A percentile compares a stretch with the other conserved stretches of the same genome.
phyloP scores from a whole-genome alignment of 495 filamentous ascomycete species.

The Glarea lozoyensis region DNA sequence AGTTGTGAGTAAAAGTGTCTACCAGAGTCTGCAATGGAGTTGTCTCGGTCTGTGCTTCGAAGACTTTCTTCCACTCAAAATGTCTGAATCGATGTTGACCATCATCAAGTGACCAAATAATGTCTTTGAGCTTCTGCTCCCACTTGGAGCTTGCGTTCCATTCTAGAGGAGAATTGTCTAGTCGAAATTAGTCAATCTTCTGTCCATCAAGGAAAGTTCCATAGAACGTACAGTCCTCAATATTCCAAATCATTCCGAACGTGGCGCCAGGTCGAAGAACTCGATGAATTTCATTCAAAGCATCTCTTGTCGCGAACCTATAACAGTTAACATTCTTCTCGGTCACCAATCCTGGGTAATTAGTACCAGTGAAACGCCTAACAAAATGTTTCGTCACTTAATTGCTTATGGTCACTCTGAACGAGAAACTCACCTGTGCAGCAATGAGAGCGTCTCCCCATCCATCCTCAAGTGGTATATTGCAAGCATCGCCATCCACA shows the following conservation, averaged over 20 bases:
- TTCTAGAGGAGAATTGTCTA: conserved; percentile 36
- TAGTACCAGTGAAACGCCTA: conserved; percentile 53
- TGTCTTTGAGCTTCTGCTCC: conserved; percentile 45
- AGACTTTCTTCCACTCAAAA: conserved; percentile 40
- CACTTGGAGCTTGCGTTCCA: conserved; percentile 38
- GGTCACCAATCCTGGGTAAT: neutral
- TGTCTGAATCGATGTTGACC: conserved; percentile 47
- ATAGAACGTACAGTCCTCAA: conserved; percentile 48
- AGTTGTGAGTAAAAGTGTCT: conserved; percentile 19
- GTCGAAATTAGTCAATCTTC: conserved; percentile 1
- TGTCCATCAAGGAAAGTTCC: neutral
- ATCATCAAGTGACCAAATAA: conserved; percentile 40
- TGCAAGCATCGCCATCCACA: conserved; percentile 42
- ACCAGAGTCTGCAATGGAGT: conserved; percentile 32
- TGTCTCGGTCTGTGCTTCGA: conserved; percentile 38
- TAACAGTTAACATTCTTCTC: neutral
- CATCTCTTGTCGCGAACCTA: conserved; percentile 51
- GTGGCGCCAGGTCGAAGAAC: conserved; percentile 40
- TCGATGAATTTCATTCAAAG: conserved; percentile 50
- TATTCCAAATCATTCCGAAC: conserved; percentile 57
- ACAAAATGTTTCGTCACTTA: neutral
- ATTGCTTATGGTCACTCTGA: neutral
- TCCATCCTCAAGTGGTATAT: conserved; percentile 41
- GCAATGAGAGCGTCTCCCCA: conserved; percentile 54
- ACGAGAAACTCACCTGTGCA: conserved; percentile 45